Evolutionary conservation across 805 yeast genomes (phyloP).

Genomic region (Nakazawaea ernobii): DNA sequence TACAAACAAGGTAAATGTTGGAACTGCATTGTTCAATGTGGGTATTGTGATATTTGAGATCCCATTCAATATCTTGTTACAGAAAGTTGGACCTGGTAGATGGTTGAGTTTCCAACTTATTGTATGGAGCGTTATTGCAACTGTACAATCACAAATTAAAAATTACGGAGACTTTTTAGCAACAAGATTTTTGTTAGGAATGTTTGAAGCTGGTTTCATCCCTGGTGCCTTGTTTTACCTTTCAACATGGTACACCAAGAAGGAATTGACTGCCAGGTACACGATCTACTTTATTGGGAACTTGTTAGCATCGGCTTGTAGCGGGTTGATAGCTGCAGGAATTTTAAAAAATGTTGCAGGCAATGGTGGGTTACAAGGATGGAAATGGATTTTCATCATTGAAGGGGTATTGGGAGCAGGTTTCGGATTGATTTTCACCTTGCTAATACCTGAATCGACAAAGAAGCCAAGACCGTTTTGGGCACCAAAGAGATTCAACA

Average conservation of each 20-base stretch:
- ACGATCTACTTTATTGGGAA: conserved; percentile 39
- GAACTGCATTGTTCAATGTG: conserved; percentile 48
- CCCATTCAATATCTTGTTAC: conserved; percentile 64
- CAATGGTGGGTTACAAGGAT: conserved; percentile 30
- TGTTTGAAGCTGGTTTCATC: conserved; percentile 63
- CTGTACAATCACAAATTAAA: conserved; percentile 41
- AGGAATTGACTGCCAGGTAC: conserved; percentile 48
- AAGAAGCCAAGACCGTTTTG: conserved; percentile 16
- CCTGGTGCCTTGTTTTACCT: conserved; percentile 61
- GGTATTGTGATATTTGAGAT: conserved; percentile 53
- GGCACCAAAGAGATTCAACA: conserved; percentile 15
- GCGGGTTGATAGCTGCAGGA: conserved; percentile 35
- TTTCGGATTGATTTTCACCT: conserved; percentile 23
- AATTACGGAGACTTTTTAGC: conserved; percentile 36
- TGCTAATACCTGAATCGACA: conserved; percentile 27
- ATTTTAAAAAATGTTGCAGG: conserved; percentile 37
- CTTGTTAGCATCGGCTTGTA: conserved; percentile 36
- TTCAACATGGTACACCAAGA: conserved; percentile 57
- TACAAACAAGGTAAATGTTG: conserved; percentile 56
- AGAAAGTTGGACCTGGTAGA: conserved; percentile 54
- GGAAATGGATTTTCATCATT: conserved; percentile 63
- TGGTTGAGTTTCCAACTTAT: conserved; percentile 58
- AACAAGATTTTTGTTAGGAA: conserved; percentile 48
- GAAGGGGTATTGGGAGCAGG: conserved; percentile 39
- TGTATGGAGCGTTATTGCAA: conserved; percentile 52